These are phyloP conservation scores for Conticribra guillardii DNA, from an alignment of 108 stramenopile genomes.

Conservation along the genomic window DNA sequence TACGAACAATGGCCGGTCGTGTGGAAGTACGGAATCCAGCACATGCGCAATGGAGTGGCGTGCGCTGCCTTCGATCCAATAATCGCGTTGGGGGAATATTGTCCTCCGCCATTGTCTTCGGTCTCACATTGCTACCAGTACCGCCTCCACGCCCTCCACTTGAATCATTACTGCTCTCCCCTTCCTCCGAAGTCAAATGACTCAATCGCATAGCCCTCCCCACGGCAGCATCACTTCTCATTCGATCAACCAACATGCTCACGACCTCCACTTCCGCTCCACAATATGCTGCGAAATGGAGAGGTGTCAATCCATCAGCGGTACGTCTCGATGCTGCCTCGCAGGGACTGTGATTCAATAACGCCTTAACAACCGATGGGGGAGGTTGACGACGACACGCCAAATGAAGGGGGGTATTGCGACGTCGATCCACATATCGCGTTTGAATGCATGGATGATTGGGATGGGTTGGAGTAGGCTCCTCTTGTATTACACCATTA, in stretches of 20 bases:
- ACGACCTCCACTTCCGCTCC: constrained; percentile 51
- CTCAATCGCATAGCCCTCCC: constrained; percentile 17
- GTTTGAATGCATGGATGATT: constrained; percentile 20
- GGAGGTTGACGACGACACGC: constrained; percentile 65
- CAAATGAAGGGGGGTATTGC: constrained; percentile 61
- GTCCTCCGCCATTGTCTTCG: constrained; percentile 2
- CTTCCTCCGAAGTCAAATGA: background rate
- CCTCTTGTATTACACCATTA: too few relatives aligned
- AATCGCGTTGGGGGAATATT: constrained; percentile 39
- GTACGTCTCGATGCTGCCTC: constrained; percentile 34
- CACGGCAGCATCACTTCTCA: constrained; percentile 30
- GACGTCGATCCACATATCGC: constrained; percentile 46
- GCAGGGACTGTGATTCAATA: constrained; percentile 42
- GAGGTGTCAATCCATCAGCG: constrained; percentile 58
- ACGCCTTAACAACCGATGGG: constrained; percentile 35
- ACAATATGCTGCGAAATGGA: constrained; percentile 60
- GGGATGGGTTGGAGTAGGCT: background rate
- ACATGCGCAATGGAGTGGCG: constrained; percentile 58
- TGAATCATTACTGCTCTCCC: background rate
- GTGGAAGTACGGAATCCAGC: constrained; percentile 56
- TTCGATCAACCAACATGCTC: constrained; percentile 39
- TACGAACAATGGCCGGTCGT: constrained; percentile 48
- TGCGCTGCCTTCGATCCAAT: constrained; percentile 55
- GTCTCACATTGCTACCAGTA: background rate
- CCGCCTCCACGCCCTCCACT: background rate